Evolutionary conservation across 75 land plant genomes (phyloP), one percentile per base, ranked within the genome.

Genomic region (Adiantum capillusveneris): DNA sequence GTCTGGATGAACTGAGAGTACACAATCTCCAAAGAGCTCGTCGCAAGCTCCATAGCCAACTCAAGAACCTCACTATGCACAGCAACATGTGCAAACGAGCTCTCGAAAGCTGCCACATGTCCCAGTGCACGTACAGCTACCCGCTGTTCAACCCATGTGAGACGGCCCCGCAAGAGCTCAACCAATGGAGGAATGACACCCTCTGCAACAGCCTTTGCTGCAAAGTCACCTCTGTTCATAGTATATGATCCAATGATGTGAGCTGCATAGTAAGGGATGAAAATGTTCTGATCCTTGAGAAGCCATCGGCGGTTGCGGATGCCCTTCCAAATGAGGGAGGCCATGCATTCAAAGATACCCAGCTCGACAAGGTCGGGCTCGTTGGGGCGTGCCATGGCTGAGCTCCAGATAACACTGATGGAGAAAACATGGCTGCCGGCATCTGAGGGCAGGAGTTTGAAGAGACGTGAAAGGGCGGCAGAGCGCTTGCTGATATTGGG

Each of bases 141-240:
- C 18, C 91, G 61, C 66, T 84, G 91, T 76, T 87, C 91, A 16
- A 87, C 82, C 91, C 91, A 87, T 31, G 74, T 81, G 21, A 87
- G 31, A 44, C 69, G 72, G 6, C 91, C 91, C 45, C 79, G 68
- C 51, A 84, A 48, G 19, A 86, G 83, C 71, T 82, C 82, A 59
- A 87, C 42, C n/a, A 87, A 63, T 5, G 88, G 81, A 11, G 69
- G 65, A 2, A 87, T 54, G 0, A 76, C 88, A 1, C 88, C 94
- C 36, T 75, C 59, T n/a, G 69, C 41, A 14, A 84, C 82, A 1
- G 91, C 91, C 52, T 25, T 67, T 44, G 57, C 74, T 16, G 91
- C 91, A 27, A 72, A 81, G n/a, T 73, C 73, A 11, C 57, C 60
- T 17, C 55, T 49, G 67, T 62, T 69, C 79, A 87, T 84, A 58